Evolutionary conservation across 805 yeast genomes (phyloP).

Genomic region (Yarrowia deformans): DNA sequence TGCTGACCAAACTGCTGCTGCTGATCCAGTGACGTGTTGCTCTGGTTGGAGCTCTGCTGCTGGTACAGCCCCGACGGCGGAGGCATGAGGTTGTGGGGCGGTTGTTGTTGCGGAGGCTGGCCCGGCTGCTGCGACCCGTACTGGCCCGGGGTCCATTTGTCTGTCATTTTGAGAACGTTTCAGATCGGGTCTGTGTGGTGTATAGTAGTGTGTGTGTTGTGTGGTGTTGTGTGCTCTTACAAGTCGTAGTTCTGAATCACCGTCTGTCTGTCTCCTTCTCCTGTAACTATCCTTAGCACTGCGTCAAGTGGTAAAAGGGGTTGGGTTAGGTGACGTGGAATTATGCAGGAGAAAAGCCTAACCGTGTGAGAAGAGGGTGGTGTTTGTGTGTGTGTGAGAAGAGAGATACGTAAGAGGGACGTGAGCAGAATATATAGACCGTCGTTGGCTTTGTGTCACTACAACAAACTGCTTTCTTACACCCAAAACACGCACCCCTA

Average conservation of each 20-base stretch:
- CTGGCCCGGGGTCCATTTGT: constrained; percentile 26
- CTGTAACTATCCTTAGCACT: no score
- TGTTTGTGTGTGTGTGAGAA: background rate
- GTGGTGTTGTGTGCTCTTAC: background rate
- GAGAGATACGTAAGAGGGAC: background rate
- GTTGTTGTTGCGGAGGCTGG: no score
- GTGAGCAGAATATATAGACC: background rate
- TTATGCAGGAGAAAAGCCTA: constrained; percentile 30
- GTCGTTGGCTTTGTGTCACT: background rate
- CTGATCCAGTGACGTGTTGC: constrained; percentile 28
- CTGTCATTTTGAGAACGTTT: background rate
- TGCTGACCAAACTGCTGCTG: constrained; percentile 35
- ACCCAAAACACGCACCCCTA: no score
- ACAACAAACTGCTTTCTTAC: no score
- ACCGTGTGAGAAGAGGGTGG: no score
- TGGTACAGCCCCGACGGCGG: constrained; percentile 21
- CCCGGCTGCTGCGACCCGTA: constrained; percentile 22
- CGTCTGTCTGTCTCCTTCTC: no score
- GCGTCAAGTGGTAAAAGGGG: constrained; percentile 4
- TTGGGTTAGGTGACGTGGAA: constrained; percentile 34
- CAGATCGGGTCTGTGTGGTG: no score
- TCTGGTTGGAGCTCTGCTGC: constrained; percentile 17
- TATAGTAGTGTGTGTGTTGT: background rate
- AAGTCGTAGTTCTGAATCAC: no score
- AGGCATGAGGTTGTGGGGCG: constrained; percentile 29